These are phyloP conservation scores for Glycine tomentella DNA, from an alignment of 306 rosid species.

Conservation along the genomic window DNA sequence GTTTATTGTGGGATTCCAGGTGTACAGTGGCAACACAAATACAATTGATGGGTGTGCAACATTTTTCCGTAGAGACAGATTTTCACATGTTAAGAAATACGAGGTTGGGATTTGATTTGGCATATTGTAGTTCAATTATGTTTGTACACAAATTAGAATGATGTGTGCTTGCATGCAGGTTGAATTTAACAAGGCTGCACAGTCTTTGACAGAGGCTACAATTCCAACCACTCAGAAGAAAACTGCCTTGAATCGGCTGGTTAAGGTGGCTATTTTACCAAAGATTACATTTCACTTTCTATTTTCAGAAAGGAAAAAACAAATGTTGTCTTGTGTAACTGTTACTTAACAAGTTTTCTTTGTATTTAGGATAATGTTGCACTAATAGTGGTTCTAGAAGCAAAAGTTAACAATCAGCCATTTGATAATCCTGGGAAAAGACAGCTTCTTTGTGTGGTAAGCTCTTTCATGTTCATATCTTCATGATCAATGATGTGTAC, in stretches of 20 bases:
- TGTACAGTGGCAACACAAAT: conserved; percentile 62
- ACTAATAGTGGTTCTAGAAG: conserved; percentile 92
- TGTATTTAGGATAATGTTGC: conserved; percentile 92
- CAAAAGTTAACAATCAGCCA: conserved; percentile 82
- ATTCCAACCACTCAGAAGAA: conserved; percentile 87
- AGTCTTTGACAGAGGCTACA: conserved; percentile 89
- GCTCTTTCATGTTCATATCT: conserved; percentile 35
- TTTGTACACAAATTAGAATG: conserved; percentile 30
- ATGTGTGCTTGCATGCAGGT: conserved; percentile 70
- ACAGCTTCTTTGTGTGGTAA: conserved; percentile 98
- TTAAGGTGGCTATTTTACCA: conserved; percentile 65
- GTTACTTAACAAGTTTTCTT: conserved; percentile 36
- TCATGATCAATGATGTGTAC: not conserved
- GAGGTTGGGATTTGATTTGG: conserved; percentile 68
- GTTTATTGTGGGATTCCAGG: conserved; percentile 56
- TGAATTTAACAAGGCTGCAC: conserved; percentile 98
- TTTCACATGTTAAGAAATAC: conserved; percentile 92
- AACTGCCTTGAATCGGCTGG: conserved; percentile 85
- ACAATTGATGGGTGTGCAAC: conserved; percentile 98
- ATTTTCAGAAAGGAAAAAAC: not conserved
- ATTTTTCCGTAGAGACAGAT: conserved; percentile 97
- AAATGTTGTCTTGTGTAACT: not conserved
- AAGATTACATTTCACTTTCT: conserved; percentile 27
- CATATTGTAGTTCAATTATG: not conserved
- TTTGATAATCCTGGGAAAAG: conserved; percentile 86